Evolutionary conservation across 352 stramenopile species (phyloP), one percentile per base, ranked within the genome.

Genomic region (Phytophthora citricola): DNA sequence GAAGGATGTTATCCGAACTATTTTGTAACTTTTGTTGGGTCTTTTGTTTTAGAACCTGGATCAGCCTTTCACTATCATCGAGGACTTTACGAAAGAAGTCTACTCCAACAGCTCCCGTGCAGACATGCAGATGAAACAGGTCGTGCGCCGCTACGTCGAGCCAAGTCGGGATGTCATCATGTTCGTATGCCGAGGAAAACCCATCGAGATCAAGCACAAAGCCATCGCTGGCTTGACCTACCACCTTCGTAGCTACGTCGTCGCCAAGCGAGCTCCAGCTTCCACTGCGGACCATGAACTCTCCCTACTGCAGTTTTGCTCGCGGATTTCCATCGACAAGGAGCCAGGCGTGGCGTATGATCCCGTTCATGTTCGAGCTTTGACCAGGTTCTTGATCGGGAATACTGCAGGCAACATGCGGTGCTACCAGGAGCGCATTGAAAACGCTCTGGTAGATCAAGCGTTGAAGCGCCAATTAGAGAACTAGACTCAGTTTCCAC

Each of bases 291-390:
- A 69, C 46, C 45, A 67, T 5, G 67, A 83, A 10, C 57, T 72
- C 29, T 73, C 78, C 27, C 68, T 88, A 17, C 50, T 91, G 54
- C 76, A 89, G 60, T 76, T 75, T 65, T 86, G 76, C 57, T 71
- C 74, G 15, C 68, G 81, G 29, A 79, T 83, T 26, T 84, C 78
- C 7, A 76, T 81, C 22, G 71, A 89, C 49, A 73, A 78, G 15
- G 71, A 57, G 15, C 60, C 73, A 39, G 71, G 65, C 11, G 56
- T 60, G 47, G 45, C 50, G 36, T 60, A 75, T 27, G 60, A 74
- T 10, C 61, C 74, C 34, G 69, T 59, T 2, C 58, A 79, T 17
- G 58, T 76, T 32, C 68, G 74, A 17, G 71, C 71, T 32, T 67
- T 85, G 39, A 80, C 74, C 15, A 71, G 38, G n/a, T 52, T 52